Conservation (phyloP, 495 filamentous ascomycete species). For the Hypomontagnella submonticulosa region DNA sequence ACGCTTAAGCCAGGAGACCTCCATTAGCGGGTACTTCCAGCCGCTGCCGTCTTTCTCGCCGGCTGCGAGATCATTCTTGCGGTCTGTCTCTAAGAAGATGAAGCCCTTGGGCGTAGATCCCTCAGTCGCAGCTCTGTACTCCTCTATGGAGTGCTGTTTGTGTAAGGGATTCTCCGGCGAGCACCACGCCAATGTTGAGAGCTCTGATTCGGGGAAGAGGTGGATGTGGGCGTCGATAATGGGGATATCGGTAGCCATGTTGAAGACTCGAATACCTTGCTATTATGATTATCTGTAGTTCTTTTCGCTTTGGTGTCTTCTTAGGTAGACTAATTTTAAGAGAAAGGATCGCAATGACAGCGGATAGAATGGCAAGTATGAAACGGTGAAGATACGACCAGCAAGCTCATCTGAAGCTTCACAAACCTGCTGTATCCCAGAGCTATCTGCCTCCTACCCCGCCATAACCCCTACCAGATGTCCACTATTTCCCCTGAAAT, state of each 20-base stretch:
- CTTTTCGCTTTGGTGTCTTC: neutral
- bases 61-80: slow-evolving; percentile 66
- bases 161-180: slow-evolving; percentile 67
- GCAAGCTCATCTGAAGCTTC: slow-evolving; percentile 28
- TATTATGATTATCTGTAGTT: slow-evolving; percentile 4
- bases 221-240: slow-evolving; percentile 91
- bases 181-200: slow-evolving; percentile 71
- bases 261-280: slow-evolving; percentile 7
- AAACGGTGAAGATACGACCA: slow-evolving; percentile 30
- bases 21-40: slow-evolving; percentile 69
- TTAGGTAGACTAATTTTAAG: neutral
- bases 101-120: slow-evolving; percentile 65
- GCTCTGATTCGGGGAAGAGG: slow-evolving; percentile 75
- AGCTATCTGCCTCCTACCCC: slow-evolving; percentile 33
- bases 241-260: slow-evolving; percentile 47
- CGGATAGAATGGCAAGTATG: neutral
- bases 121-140: slow-evolving; percentile 61
- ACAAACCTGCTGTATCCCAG: neutral
- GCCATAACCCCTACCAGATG: slow-evolving; percentile 31
- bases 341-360: neutral
- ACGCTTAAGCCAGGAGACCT: slow-evolving; percentile 73
- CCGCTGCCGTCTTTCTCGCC: slow-evolving; percentile 59
- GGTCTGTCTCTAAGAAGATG: slow-evolving; percentile 85
- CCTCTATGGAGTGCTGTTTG: slow-evolving; percentile 68
- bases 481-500: slow-evolving; percentile 44